phyloP scores from a whole-genome alignment of 352 stramenopile species.

The Aphanomyces astaci region DNA sequence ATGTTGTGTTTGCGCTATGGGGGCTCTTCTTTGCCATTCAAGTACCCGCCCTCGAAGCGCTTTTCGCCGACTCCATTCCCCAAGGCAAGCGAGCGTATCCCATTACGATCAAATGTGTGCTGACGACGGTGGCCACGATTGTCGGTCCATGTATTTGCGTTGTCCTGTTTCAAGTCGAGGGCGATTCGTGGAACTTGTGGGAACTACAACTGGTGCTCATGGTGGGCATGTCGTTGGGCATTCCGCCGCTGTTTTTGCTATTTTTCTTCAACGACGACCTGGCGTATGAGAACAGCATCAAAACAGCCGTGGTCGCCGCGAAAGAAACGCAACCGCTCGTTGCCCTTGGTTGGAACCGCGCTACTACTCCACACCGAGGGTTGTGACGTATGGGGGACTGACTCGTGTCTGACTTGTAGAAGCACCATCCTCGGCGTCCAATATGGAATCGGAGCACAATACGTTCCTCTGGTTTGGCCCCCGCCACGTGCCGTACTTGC shows the following conservation, averaged over 20 bases:
- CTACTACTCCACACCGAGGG: no score
- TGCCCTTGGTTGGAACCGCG: no score
- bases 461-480: conserved; percentile 58
- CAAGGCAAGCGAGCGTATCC: conserved; percentile 54
- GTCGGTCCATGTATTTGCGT: conserved; percentile 46
- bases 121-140: conserved; percentile 60
- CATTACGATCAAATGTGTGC: conserved; percentile 80
- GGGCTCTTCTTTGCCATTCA: conserved; percentile 61
- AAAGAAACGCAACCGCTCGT: background rate
- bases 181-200: conserved; percentile 48
- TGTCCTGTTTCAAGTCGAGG: conserved; percentile 54
- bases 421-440: background rate
- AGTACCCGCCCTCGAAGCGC: conserved; percentile 55
- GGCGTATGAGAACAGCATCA: conserved; percentile 25
- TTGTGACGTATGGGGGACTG: no score
- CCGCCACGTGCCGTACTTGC: conserved; percentile 53
- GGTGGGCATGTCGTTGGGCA: conserved; percentile 46
- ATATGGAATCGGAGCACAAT: conserved; percentile 1
- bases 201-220: conserved; percentile 51
- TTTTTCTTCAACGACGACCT: conserved; percentile 63
- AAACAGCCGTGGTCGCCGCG: background rate
- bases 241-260: conserved; percentile 38
- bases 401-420: no score
- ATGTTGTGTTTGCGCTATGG: conserved; percentile 60
- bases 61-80: conserved; percentile 70